phyloP scores from a whole-genome alignment of 192 early-diverging fungal genomes.

The Phlyctochytrium bullatum region DNA sequence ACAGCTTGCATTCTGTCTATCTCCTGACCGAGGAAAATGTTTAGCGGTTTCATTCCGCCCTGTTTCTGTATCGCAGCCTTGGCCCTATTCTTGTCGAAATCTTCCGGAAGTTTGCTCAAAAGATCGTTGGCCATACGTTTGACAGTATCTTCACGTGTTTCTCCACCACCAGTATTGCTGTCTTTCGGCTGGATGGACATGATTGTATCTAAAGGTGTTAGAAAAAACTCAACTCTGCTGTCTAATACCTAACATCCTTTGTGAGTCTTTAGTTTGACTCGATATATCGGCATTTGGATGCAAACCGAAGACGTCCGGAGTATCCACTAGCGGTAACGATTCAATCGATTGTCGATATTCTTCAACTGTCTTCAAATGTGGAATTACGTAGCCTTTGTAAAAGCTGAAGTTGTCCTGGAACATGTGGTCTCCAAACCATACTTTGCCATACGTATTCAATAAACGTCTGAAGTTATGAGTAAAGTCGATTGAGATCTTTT shows the following conservation, averaged over 20 bases:
- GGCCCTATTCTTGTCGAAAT: conserved; percentile 57
- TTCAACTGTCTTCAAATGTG: conserved; percentile 62
- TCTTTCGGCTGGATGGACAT: conserved; percentile 70
- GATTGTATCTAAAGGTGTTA: conserved; percentile 48
- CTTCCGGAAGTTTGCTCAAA: conserved; percentile 57
- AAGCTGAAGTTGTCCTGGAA: conserved; percentile 62
- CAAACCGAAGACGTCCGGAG: conserved; percentile 65
- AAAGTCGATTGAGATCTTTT: not conserved
- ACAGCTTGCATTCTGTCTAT: conserved; percentile 65
- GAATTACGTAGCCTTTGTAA: conserved; percentile 64
- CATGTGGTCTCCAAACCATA: conserved; percentile 72
- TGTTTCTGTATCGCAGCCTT: conserved; percentile 53
- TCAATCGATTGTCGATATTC: conserved; percentile 62
- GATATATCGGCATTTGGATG: conserved; percentile 69
- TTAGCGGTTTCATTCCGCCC: conserved; percentile 55
- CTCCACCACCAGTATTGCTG: conserved; percentile 50
- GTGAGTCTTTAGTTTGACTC: conserved; percentile 58
- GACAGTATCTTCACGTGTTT: conserved; percentile 65
- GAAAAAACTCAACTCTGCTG: not conserved
- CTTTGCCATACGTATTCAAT: conserved; percentile 58
- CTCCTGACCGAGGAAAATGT: conserved; percentile 65
- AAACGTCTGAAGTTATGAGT: conserved; percentile 39
- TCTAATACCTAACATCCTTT: conserved; percentile 55
- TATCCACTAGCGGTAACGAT: conserved; percentile 54
- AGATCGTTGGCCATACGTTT: conserved; percentile 61